Base-by-base conservation (phyloP, 2,329 filamentous ascomycete genomes). In the Pseudogymnoascus sp. region DNA sequence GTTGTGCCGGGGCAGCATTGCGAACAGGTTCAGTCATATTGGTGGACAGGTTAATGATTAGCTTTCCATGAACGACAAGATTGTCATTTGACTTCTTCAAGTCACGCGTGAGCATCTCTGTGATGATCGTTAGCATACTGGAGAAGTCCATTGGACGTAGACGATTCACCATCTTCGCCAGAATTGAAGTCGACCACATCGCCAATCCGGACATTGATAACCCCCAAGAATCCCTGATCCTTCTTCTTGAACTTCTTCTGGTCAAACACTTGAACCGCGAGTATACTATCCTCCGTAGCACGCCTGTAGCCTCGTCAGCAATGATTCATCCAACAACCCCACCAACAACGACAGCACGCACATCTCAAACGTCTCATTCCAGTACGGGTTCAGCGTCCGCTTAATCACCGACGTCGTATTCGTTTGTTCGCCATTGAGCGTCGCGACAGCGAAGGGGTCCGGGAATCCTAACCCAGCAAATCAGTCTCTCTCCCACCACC, bases 181-280 rank as follows among this genome's bases (percentile, higher is more conserved):
- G 91, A 86, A 67, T 90, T 88, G 68, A 99, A 81, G 74, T 97
- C 93, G 70, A 99, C 91, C 40, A 95, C 89, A 81, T 96, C 93
- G 71, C 95, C 95, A 69, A 99, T 89, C 64, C 93, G 89, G 71
- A 99, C 89, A 75, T 99, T 99, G 73, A 99, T 97, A 62, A 99
- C 95, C 64, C 95, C 95, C 6, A 99, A 82, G 74, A 99, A 99
- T 7, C 95, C 95, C 76, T 99, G 95, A 71, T 99, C 95, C 91
- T 98, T 99, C 86, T 99, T 99, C 83, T 99, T 99, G 81, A 99
- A 99, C 80, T 99, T 99, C 82, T 97, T 97, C 78, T 99, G 95
- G 77, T 99, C 95, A 75, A 99, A 99, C 62, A 99, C 96, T 75
- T 99, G 95, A 56, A 99, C 93, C 6, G 95, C 95, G 59, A 99